Conservation (phyloP, 2,329 filamentous ascomycete species). For the Exophiala mesophila region DNA sequence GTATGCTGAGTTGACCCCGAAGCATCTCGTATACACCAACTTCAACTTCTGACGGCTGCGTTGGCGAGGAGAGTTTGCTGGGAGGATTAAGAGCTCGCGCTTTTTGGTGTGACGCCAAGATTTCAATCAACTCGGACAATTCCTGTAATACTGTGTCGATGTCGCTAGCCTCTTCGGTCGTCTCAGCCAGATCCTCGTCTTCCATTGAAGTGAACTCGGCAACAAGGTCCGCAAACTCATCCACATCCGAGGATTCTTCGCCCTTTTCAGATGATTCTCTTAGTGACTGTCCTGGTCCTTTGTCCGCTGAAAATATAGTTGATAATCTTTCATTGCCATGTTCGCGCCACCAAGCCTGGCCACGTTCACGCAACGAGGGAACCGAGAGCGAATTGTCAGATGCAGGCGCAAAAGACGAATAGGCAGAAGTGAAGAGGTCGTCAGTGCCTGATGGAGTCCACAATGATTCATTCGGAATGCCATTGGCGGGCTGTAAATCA, state of each 20-base stretch:
- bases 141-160: conserved; percentile 51
- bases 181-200: conserved; percentile 23
- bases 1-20: conserved; percentile 66
- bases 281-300: conserved; percentile 2
- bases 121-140: conserved; percentile 57
- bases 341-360: conserved; percentile 44
- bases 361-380: conserved; percentile 39
- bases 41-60: conserved; percentile 52
- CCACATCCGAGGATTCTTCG: conserved; percentile 31
- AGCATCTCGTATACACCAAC: conserved; percentile 63
- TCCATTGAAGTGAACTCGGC: conserved; percentile 38
- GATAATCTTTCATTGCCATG: conserved; percentile 36
- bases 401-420: conserved; percentile 46
- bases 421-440: conserved; percentile 39
- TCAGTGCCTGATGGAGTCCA: conserved; percentile 3
- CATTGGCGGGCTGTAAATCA: conserved; percentile 8
- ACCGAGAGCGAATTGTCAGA: conserved; percentile 43
- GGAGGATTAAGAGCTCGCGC: conserved; percentile 50
- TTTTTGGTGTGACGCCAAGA: conserved; percentile 57
- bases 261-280: conserved; percentile 24
- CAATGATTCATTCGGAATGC: conserved; percentile 11
- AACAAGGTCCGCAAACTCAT: conserved; percentile 40
- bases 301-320: conserved; percentile 17
- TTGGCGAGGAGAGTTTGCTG: background rate
- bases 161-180: conserved; percentile 40